Base-by-base conservation (phyloP, 2,329 filamentous ascomycete species). In the Phoma sp. region DNA sequence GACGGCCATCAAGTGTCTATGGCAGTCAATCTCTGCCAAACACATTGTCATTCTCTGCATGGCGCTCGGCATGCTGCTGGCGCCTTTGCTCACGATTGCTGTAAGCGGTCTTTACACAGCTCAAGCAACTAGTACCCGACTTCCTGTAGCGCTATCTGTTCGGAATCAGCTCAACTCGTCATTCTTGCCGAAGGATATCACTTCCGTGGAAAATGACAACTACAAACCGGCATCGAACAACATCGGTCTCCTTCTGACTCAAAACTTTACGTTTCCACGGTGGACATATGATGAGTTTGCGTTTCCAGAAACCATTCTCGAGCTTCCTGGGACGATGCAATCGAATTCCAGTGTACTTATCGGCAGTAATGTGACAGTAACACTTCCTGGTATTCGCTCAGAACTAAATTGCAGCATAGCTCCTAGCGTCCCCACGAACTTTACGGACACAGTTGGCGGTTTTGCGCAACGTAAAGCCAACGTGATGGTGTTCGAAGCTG, bases 241-340 rank as follows among this genome's bases (percentile, higher is more conserved):
- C 5, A 36, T 45, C 17, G 42, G 42, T 9, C 11, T 45, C 7
- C 42, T 45, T 14, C 23, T 45, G 11, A 36, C 29, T 11, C 42
- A 45, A 15, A 45, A 45, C 15, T 36, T 45, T 9, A 34, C 42
- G 3, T 45, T 45, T 25, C 42, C 42, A n/a, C n/a, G 4, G 5
- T 45, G 42, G 42, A 45, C 42, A 9, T 45, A 36, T 23, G 42
- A 45, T n/a, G 42, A 36, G 21, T 9, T 45, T 14, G 42, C 30
- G 5, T 36, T 45, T n/a, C 30, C 42, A 3, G 30, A 36, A 20
- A n/a, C 15, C 9, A 12, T 3, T 11, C 15, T 36, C 2, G 18
- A 45, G 11, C 11, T 45, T 17, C 42, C 42, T 12, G n/a, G 21
- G 21, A 18, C 30, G 7, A 18, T 45, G 12, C n/a, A n/a, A n/a